Conservation (phyloP, 192 early-diverging fungal genomes). For the Coemansia pectinata region DNA sequence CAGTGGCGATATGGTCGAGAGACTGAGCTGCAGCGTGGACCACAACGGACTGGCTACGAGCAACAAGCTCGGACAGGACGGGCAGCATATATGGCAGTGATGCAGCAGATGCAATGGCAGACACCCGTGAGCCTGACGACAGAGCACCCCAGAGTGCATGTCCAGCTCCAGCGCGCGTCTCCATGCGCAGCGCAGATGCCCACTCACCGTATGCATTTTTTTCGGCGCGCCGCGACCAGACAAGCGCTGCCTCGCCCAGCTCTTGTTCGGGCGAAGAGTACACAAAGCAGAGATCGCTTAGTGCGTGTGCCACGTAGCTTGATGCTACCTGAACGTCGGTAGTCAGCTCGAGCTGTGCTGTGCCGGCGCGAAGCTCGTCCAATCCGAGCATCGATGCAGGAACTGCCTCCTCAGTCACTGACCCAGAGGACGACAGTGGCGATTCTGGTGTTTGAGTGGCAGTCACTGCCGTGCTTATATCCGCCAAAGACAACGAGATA, state of each 20-base stretch:
- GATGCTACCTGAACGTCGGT: slow-evolving; percentile 67
- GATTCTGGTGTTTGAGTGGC: slow-evolving; percentile 30
- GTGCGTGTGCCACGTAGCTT: slow-evolving; percentile 73
- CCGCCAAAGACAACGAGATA: slow-evolving; percentile 20
- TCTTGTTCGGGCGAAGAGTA: slow-evolving; percentile 70
- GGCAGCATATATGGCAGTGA: slow-evolving; percentile 83
- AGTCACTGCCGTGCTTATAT: slow-evolving; percentile 30
- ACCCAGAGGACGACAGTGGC: slow-evolving; percentile 29
- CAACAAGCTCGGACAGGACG: slow-evolving; percentile 72
- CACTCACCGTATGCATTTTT: slow-evolving; percentile 70
- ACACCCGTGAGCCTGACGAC: slow-evolving; percentile 42
- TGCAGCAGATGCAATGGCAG: slow-evolving; percentile 70
- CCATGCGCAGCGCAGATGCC: slow-evolving; percentile 73
- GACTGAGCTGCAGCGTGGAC: slow-evolving; percentile 81
- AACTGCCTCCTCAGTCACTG: slow-evolving; percentile 30
- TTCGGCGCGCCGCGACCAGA: slow-evolving; percentile 66
- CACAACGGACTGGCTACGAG: slow-evolving; percentile 64
- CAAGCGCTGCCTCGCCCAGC: slow-evolving; percentile 63
- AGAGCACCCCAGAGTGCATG: slow-evolving; percentile 78
- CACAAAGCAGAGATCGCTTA: slow-evolving; percentile 82
- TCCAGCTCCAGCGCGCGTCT: slow-evolving; percentile 77
- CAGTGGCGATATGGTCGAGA: slow-evolving; percentile 54
- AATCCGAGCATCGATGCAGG: slow-evolving; percentile 19
- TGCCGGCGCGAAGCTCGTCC: slow-evolving; percentile 9
- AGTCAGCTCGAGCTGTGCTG: slow-evolving; percentile 24